A percentile compares a stretch with the other conserved stretches of the same genome.
Evolutionary conservation across 2,329 filamentous ascomycete species (phyloP).

Genomic region (Phyllosticta ampelicida): DNA sequence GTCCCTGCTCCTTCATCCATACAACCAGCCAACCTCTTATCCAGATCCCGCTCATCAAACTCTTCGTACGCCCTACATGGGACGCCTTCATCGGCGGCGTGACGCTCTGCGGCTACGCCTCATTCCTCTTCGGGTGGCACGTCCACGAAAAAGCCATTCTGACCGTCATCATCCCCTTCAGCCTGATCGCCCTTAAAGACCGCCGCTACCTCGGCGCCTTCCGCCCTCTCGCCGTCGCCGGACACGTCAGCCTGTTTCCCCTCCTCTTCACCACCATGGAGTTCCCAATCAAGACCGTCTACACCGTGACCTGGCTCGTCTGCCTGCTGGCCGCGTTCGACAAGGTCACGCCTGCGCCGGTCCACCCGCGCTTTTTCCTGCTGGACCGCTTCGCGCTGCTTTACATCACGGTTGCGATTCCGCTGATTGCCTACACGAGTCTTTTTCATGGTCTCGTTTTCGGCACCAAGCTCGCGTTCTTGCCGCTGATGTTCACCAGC

Average conservation of each 20-base stretch:
- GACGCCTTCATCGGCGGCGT: slow-evolving; percentile 81
- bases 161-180: slow-evolving; percentile 90
- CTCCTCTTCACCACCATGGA: slow-evolving; percentile 85
- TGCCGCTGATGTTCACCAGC: slow-evolving; percentile 95
- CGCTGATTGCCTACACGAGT: slow-evolving; percentile 80
- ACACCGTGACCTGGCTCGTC: slow-evolving; percentile 86
- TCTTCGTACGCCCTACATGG: slow-evolving; percentile 74
- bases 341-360: slow-evolving; percentile 71
- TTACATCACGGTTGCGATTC: slow-evolving; percentile 83
- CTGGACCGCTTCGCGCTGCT: slow-evolving; percentile 83
- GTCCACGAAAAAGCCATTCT: slow-evolving; percentile 97
- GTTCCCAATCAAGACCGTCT: slow-evolving; percentile 87
- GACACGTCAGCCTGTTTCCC: slow-evolving; percentile 91
- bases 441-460: slow-evolving; percentile 75
- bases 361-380: slow-evolving; percentile 70
- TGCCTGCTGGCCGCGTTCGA: slow-evolving; percentile 81
- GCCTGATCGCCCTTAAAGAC: slow-evolving; percentile 79
- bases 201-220: slow-evolving; percentile 86
- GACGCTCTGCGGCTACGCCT: slow-evolving; percentile 89
- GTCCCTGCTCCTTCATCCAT: background rate
- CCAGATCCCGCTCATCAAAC: slow-evolving; percentile 53
- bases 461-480: slow-evolving; percentile 72
- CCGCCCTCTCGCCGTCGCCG: slow-evolving; percentile 79
- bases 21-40: slow-evolving; percentile 13
- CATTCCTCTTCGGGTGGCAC: slow-evolving; percentile 96